A percentile compares a stretch with the other conserved stretches of the same genome.
Conservation (phyloP, 2,329 filamentous ascomycete genomes). For the Rosellinia necatrix region DNA sequence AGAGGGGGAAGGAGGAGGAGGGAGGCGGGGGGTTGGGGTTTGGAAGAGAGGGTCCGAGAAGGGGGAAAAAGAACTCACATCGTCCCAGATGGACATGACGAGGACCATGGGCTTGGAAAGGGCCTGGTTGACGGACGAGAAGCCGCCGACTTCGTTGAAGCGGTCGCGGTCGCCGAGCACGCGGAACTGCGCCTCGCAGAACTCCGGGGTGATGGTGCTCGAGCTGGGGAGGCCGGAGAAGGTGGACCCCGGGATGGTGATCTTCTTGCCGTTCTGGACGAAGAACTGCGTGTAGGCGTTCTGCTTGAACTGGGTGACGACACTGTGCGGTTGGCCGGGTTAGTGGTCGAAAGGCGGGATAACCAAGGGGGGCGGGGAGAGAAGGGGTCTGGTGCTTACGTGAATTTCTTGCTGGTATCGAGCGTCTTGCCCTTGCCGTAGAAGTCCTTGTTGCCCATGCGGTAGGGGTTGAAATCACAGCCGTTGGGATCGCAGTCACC, state of each 20-base stretch:
- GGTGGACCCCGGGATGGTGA: constrained; percentile 45
- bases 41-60: too few species aligned
- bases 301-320: constrained; percentile 61
- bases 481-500: constrained; percentile 68
- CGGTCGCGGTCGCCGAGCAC: constrained; percentile 56
- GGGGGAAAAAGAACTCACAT: constrained; percentile 41
- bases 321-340: constrained; percentile 34
- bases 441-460: constrained; percentile 64
- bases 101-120: constrained; percentile 63
- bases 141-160: constrained; percentile 59
- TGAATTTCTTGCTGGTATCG: constrained; percentile 62
- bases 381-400: constrained; percentile 38
- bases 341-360: background rate
- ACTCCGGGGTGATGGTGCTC: constrained; percentile 54
- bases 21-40: too few species aligned
- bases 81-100: constrained; percentile 65
- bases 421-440: constrained; percentile 62
- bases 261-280: constrained; percentile 60
- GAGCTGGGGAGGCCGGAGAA: constrained; percentile 36
- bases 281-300: constrained; percentile 60
- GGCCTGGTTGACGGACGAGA: constrained; percentile 56
- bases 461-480: constrained; percentile 71
- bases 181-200: constrained; percentile 58
- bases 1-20: background rate
- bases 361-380: background rate